These are phyloP conservation scores for Francoa sonchifolia DNA, from an alignment of 441 rosid genomes.

Conservation along the genomic window DNA sequence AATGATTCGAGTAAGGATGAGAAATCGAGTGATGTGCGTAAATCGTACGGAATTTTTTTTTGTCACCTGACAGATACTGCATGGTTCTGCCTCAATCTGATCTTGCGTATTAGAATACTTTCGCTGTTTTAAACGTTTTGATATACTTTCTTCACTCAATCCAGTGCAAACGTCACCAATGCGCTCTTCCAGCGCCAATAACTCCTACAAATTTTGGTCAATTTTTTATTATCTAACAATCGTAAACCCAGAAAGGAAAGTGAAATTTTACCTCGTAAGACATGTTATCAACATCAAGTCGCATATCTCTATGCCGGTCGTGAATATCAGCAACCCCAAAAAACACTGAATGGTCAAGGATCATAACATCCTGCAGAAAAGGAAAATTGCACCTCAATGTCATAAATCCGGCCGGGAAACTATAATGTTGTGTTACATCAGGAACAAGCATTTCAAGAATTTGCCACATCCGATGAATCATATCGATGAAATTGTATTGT, in stretches of 20 bases:
- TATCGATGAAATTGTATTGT: too few species aligned
- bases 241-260: too few species aligned
- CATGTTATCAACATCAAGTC: conserved; percentile 96
- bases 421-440: background rate
- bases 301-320: conserved; percentile 89
- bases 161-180: conserved; percentile 89
- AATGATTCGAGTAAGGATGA: conserved; percentile 1
- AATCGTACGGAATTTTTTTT: background rate
- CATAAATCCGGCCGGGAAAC: too few species aligned
- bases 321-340: conserved; percentile 49
- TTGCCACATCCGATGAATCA: too few species aligned
- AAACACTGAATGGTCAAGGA: conserved; percentile 57
- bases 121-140: conserved; percentile 28
- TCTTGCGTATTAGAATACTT: conserved; percentile 18
- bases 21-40: background rate
- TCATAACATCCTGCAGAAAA: conserved; percentile 61
- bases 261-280: conserved; percentile 73
- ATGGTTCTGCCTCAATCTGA: conserved; percentile 55
- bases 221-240: too few species aligned
- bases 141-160: conserved; percentile 52
- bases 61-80: conserved; percentile 78
- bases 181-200: conserved; percentile 77
- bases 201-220: conserved; percentile 33
- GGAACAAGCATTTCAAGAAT: too few species aligned
- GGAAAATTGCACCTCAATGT: too few species aligned